A percentile compares a stretch with the other conserved stretches of the same genome.
These are phyloP conservation scores for Pyrus betulifolia DNA, from an alignment of 306 rosid genomes.

Conservation along the genomic window DNA sequence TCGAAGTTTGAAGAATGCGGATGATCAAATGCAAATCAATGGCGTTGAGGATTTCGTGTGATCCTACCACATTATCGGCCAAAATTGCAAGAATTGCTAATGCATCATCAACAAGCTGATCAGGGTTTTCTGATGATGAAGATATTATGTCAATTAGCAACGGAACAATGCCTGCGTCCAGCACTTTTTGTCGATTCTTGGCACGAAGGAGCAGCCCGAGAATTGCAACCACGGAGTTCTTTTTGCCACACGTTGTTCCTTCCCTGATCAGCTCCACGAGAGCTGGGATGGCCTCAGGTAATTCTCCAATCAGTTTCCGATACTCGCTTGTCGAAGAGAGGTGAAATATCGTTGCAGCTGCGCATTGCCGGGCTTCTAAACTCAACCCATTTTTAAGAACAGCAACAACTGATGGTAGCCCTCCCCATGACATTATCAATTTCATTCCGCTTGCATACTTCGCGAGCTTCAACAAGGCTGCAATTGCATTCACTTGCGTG, in stretches of 20 bases:
- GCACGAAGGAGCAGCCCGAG: conserved; percentile 52
- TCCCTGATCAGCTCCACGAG: conserved; percentile 47
- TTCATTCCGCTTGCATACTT: conserved; percentile 48
- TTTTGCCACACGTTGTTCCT: conserved; percentile 62
- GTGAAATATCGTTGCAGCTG: conserved; percentile 66
- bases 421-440: conserved; percentile 35
- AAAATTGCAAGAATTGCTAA: conserved; percentile 52
- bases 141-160: conserved; percentile 36
- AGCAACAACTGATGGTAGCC: conserved; percentile 30
- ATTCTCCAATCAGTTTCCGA: conserved; percentile 53
- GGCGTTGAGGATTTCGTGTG: conserved; percentile 25
- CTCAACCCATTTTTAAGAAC: conserved; percentile 46
- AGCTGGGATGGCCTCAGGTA: conserved; percentile 35
- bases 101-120: conserved; percentile 36
- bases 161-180: conserved; percentile 46
- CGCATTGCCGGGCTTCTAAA: conserved; percentile 48
- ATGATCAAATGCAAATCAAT: conserved; percentile 26
- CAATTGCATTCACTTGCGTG: conserved; percentile 48
- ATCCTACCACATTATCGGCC: conserved; percentile 56
- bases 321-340: conserved; percentile 49
- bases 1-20: conserved; percentile 19
- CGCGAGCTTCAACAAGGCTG: conserved; percentile 68
- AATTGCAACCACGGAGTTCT: conserved; percentile 67
- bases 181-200: conserved; percentile 35
- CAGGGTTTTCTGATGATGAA: conserved; percentile 29